Evolutionary conservation across 2,329 filamentous ascomycete species (phyloP), one percentile per base, ranked within the genome.

Genomic region (Monilinia aucupariae): DNA sequence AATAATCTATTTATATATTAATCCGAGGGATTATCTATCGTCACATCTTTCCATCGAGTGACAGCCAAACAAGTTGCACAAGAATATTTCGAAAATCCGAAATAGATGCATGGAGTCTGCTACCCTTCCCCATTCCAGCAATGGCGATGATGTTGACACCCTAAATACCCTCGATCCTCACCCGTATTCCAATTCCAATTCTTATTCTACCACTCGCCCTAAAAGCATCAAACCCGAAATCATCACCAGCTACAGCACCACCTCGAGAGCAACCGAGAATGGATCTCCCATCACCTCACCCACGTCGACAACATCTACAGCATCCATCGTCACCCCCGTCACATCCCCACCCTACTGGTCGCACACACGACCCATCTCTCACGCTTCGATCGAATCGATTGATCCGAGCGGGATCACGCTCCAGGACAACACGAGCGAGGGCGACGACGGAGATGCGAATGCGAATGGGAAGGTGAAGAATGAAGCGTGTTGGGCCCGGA

Each of bases 401-500:
- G 77, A 78, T 1, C 71, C 74, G 0, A 82, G 82, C 43, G 82
- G 80, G 50, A 88, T 88, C 68, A 85, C 80, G 9, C 75, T 88
- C 64, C 82, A 80, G 66, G 85, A 88, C 72, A 87, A 87, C 73
- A 73, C 71, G 1, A 39, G 39, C 2, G 66, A 69, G 51, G 69
- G 60, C 2, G 84, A 78, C 41, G 79, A 77, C 64, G 53, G 41
- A 22, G 41, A 45, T 22, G 15, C 30, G 8, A 56, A 45, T 22
- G 15, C 30, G 8, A 56, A 22, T 25, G 53, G 41, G 9, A 45
- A 27, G 20, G 53, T 27, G 3, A 74, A 77, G 64, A 83, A 82
- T 71, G 79, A 77, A 65, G 83, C 82, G 15, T 88, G 85, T 74
- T 88, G 85, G 85, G 85, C 85, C 37, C 82, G 79, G 75, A 85